phyloP scores from a whole-genome alignment of 768 basidiomycete genomes.

The Sporobolomyces phaffii region DNA sequence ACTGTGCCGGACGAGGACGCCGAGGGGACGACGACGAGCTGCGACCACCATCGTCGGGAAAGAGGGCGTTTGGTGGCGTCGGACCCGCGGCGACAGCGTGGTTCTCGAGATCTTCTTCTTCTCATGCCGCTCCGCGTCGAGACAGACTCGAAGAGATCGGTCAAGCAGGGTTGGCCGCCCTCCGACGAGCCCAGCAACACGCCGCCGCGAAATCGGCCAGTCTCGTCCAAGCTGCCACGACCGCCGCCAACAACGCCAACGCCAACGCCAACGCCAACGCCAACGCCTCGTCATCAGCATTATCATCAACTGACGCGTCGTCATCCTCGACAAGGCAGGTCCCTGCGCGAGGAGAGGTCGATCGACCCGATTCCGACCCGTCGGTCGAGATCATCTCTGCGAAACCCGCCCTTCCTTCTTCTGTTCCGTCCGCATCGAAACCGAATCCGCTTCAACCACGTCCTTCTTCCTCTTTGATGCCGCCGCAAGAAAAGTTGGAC shows the following conservation, averaged over 20 bases:
- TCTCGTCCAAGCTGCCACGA: background rate
- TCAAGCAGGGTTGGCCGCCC: slow-evolving; percentile 22
- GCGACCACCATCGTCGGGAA: too few species aligned
- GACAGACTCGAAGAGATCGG: background rate
- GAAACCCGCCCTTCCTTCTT: background rate
- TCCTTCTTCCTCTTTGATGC: background rate
- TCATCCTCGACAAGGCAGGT: too few species aligned
- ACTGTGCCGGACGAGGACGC: background rate
- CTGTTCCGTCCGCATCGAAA: background rate
- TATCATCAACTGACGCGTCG: too few species aligned
- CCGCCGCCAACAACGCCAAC: background rate
- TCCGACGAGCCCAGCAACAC: slow-evolving; percentile 26
- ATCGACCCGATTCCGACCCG: slow-evolving; percentile 8
- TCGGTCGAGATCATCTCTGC: slow-evolving; percentile 21
- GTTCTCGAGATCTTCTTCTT: background rate
- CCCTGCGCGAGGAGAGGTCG: background rate
- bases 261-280: too few species aligned
- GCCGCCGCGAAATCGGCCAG: background rate
- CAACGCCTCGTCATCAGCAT: too few species aligned
- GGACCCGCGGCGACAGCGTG: too few species aligned
- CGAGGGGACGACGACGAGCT: background rate
- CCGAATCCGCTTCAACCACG: background rate
- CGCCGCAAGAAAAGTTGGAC: background rate
- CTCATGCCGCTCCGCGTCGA: too few species aligned
- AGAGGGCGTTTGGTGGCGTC: too few species aligned